Evolutionary conservation across 108 stramenopile genomes (phyloP).

Genomic region (Parietichytrium sp.): DNA sequence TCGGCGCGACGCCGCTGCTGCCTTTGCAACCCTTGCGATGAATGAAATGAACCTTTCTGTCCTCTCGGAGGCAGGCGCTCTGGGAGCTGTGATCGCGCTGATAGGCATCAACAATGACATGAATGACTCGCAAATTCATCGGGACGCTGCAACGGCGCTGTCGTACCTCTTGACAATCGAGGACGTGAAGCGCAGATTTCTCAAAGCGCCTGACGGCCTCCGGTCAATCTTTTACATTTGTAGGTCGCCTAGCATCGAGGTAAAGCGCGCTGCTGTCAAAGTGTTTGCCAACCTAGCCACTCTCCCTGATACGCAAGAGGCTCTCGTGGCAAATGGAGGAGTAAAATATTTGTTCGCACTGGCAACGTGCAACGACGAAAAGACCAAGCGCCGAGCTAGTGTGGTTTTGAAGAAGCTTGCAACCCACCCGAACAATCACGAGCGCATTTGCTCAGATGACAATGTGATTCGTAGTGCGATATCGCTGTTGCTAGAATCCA

Average conservation of each 20-base stretch:
- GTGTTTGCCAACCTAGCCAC: neutral
- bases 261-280: neutral
- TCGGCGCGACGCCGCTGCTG: conserved; percentile 10
- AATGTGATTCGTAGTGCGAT: neutral
- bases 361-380: neutral
- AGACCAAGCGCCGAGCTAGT: neutral
- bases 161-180: neutral
- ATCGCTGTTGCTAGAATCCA: neutral
- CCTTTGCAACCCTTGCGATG: conserved; percentile 24
- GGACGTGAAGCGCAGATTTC: neutral
- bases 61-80: conserved; percentile 27
- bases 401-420: conserved; percentile 5
- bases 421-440: neutral
- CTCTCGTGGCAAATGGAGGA: neutral
- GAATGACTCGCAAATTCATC: neutral
- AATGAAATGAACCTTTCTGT: conserved; percentile 16
- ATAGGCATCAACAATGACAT: conserved; percentile 27
- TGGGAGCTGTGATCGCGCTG: conserved; percentile 22
- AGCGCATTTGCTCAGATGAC: neutral
- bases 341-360: conserved; percentile 17
- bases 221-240: conserved; percentile 36
- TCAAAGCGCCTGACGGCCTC: conserved; percentile 28
- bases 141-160: conserved; percentile 8
- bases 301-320: neutral
- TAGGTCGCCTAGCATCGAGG: neutral